Evolutionary conservation across 768 basidiomycete genomes (phyloP), one percentile per base, ranked within the genome.

Genomic region (Mycena floridula): DNA sequence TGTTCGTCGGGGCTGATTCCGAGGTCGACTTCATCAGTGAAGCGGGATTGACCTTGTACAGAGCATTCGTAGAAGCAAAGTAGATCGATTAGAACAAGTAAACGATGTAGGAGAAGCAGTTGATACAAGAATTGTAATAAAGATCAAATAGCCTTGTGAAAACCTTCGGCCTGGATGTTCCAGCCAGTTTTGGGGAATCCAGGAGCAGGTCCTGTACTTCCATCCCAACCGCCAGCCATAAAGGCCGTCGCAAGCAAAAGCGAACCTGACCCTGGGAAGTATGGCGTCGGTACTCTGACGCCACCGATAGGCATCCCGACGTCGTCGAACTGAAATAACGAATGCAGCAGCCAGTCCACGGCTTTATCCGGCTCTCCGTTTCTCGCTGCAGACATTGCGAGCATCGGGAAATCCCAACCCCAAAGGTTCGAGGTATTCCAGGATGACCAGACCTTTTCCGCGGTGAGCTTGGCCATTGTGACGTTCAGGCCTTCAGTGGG

Each of bases 1-100:
- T 88, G 50, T 95, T 97, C 50, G 64, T 96, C 21, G 90, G 84
- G 23, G 90, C 93, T 3, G 80, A 73, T 7, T 69, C 73, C 3
- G 69, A 68, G 47, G 63, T 93, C 21, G 58, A 60, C 28, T 72
- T 92, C 50, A 50, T 54, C 22, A 64, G 69, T 7, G 67, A 59
- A 2, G 67, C 63, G 3, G 60, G 61, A 4, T 46, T 87, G 16
- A 73, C 76, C 5, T 50, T 83, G 2, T 89, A 84, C 60, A 68
- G 89, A 24, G 89, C 90, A 1, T 89, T 82, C 54, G 77, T 80
- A 16, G 79, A 81, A 42, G 66, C 45, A 45, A 42, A 54, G 22
- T 2, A 18, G 18, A 18, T 35, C n/a, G n/a, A n/a, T n/a, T n/a
- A n/a, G n/a, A n/a, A n/a, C n/a, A n/a, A n/a, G n/a, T n/a, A n/a